Evolutionary conservation across 345 rosid genomes (phyloP).

Genomic region (Lepidium aucheri): DNA sequence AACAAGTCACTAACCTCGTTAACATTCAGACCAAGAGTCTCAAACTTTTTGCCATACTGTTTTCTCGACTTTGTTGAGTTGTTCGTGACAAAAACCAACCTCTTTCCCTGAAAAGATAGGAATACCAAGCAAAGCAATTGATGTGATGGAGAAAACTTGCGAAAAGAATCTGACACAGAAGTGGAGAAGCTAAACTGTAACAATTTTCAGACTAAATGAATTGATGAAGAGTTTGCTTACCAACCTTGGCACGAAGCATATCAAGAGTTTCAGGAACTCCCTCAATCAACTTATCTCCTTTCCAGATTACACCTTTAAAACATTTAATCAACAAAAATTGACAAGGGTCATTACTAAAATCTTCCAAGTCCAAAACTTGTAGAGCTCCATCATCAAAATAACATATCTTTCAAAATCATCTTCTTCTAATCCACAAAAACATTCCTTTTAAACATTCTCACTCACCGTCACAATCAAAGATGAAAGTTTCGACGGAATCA

Average conservation of each 20-base stretch:
- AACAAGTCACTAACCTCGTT: conserved; percentile 46
- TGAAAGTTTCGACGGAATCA: conserved; percentile 82
- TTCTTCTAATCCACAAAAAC: neutral
- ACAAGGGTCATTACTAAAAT: neutral
- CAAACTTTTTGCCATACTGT: conserved; percentile 93
- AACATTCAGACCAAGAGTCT: conserved; percentile 77
- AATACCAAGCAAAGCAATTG: neutral
- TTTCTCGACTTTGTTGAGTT: conserved; percentile 96
- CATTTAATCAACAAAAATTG: neutral
- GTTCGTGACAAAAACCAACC: conserved; percentile 90
- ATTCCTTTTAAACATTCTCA: neutral
- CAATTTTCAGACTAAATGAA: neutral
- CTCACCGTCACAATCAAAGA: conserved; percentile 89
- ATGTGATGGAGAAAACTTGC: neutral
- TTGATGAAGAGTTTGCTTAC: conserved; percentile 15
- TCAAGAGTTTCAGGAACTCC: conserved; percentile 95
- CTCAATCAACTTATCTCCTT: conserved; percentile 88
- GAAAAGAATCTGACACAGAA: neutral
- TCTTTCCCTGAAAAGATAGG: conserved; percentile 53
- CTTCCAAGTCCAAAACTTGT: neutral
- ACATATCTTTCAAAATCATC: neutral
- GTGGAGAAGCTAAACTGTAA: neutral
- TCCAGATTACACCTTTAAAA: conserved; percentile 88
- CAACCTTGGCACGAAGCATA: conserved; percentile 87
- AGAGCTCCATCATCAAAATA: neutral